Percentiles rank a stretch among this genome's conserved stretches.
Conservation (phyloP, 139 green algal genomes). For the Eudorina sp. region DNA sequence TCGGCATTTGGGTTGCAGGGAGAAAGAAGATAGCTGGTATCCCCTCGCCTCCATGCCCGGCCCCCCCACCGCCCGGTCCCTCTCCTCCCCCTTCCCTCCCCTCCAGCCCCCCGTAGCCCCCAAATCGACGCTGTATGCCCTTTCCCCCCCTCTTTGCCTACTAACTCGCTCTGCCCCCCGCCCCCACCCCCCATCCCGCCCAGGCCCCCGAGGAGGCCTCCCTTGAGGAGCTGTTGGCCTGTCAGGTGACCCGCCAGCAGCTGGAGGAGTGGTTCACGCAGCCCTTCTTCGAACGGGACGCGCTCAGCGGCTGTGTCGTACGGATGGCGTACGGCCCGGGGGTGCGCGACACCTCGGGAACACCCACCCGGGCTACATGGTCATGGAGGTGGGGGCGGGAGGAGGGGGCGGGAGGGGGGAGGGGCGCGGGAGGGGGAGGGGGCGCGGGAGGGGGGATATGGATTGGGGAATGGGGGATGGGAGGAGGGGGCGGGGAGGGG, state of each 20-base stretch:
- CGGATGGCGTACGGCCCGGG: constrained; percentile 60
- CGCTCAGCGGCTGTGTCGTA: constrained; percentile 56
- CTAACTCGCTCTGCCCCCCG: neutral
- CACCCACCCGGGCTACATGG: constrained; percentile 46
- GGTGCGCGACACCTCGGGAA: neutral
- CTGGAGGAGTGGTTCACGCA: constrained; percentile 68
- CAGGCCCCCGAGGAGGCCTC: constrained; percentile 44
- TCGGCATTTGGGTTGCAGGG: too few relatives aligned
- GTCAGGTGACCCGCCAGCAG: constrained; percentile 53
- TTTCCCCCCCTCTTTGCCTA: too few relatives aligned
- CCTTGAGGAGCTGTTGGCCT: constrained; percentile 45
- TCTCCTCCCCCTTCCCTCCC: too few relatives aligned
- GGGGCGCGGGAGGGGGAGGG: neutral
- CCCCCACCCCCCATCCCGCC: neutral
- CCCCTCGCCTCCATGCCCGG: too few relatives aligned
- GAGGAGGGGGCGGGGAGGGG: too few relatives aligned
- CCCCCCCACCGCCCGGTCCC: too few relatives aligned
- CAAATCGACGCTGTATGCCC: too few relatives aligned
- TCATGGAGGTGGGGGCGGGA: constrained; percentile 47
- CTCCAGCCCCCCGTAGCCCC: too few relatives aligned
- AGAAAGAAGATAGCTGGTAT: too few relatives aligned
- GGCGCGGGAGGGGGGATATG: neutral
- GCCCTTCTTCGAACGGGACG: constrained; percentile 62
- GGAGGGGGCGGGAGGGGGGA: neutral
- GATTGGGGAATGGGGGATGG: too few relatives aligned